Base-by-base conservation (phyloP, 345 rosid genomes). In the Hypericum androsaemum region DNA sequence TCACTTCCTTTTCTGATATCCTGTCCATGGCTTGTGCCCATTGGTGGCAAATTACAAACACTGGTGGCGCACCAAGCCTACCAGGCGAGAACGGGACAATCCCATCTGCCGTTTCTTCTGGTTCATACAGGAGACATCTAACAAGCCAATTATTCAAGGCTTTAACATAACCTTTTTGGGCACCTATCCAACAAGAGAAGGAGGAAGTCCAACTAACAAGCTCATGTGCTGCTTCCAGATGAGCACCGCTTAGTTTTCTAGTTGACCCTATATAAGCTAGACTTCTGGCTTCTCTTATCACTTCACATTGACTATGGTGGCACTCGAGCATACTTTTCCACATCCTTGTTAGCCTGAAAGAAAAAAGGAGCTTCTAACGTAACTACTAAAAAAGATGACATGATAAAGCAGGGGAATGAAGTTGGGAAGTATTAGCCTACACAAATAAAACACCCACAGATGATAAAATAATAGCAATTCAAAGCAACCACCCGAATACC, bases 241-340 rank as follows among this genome's bases (percentile, higher is more conserved):
- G 89, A 54, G 76, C 79, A 54, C 77, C 78, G 6, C 84, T 72
- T 3, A 63, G 75, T 66, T 77, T 86, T 64, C 75, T 80, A 39
- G 82, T 74, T 5, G 86, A 80, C 65, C 76, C 79, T 14, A 77
- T 56, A 1, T 81, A 74, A 7, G 84, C 90, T 12, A 94, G 69
- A 38, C 75, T 76, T 61, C 60, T 70, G 44, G 85, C 85, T 75
- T 80, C 92, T 66, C 69, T 83, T 49, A 94, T 72, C 38, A 81
- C 88, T 53, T 63, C 80, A 59, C 80, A 82, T 69, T 88, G 99
- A 69, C 14, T 72, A 12, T 59, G 89, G 67, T 94, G 97, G 60
- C 99, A 94, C 40, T 83, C 92, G 12, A 83, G 89, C 95, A 94
- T 86, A 6, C 69, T 47, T 71, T 65, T 94, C 99, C 99, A 94